Percentiles rank a stretch among this genome's conserved stretches.
phyloP scores from a whole-genome alignment of 257 asterid genomes.

The Gynochthodes officinalis region DNA sequence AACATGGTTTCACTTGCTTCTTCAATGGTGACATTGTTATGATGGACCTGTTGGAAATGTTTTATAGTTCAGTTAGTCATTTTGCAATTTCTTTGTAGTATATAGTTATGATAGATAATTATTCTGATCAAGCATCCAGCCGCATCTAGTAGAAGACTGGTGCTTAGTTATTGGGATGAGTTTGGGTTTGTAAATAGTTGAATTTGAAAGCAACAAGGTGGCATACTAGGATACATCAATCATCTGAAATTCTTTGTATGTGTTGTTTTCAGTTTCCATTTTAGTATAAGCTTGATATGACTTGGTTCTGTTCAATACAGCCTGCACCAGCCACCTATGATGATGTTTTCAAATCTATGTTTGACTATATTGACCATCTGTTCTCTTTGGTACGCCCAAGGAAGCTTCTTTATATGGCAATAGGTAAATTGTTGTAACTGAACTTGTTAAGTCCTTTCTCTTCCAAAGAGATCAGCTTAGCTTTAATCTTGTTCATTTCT shows the following conservation, averaged over 20 bases:
- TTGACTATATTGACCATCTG: slow-evolving; percentile 89
- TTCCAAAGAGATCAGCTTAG: slow-evolving; percentile 10
- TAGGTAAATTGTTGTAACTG: slow-evolving; percentile 49
- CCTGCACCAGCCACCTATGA: slow-evolving; percentile 82
- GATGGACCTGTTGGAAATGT: not conserved
- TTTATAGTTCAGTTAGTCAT: not conserved
- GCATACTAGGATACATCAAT: not conserved
- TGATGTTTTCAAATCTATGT: slow-evolving; percentile 77
- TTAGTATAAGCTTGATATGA: not conserved
- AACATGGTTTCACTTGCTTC: not conserved
- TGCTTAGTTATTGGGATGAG: not conserved
- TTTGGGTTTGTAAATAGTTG: not conserved
- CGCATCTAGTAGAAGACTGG: not conserved
- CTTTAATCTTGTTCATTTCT: slow-evolving; percentile 18
- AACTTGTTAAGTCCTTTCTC: slow-evolving; percentile 1
- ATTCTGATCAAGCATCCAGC: not conserved
- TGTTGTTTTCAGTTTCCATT: not conserved
- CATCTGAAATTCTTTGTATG: not conserved
- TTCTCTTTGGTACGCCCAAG: slow-evolving; percentile 89
- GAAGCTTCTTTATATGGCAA: slow-evolving; percentile 91
- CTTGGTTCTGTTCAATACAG: slow-evolving; percentile 46
- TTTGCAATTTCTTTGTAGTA: not conserved
- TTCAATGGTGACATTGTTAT: not conserved
- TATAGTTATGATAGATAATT: not conserved
- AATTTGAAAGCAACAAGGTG: not conserved